A percentile compares a stretch with the other conserved stretches of the same genome.
phyloP scores from a whole-genome alignment of 2,329 filamentous ascomycete genomes.

The Penicillium janthinellum region DNA sequence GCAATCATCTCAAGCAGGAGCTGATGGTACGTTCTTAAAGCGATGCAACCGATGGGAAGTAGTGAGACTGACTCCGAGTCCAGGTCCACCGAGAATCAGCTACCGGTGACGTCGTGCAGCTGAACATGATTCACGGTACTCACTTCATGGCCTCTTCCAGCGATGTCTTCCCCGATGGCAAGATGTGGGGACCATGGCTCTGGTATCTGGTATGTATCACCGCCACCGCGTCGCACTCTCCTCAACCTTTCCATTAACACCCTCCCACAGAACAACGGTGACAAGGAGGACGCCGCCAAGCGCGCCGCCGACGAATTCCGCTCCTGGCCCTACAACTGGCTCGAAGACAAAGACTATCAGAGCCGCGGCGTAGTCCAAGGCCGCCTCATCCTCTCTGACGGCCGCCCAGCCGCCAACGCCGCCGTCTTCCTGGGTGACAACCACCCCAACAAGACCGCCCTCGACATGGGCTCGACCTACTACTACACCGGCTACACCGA shows the following conservation, averaged over 20 bases:
- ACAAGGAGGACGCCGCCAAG: conserved; percentile 45
- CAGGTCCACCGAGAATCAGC: conserved; percentile 50
- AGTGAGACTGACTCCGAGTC: not conserved
- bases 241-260: not conserved
- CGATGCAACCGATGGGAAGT: not conserved
- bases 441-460: conserved; percentile 46
- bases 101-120: conserved; percentile 55
- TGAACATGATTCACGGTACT: conserved; percentile 59
- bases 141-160: conserved; percentile 46
- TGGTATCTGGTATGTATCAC: conserved; percentile 41
- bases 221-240: not conserved
- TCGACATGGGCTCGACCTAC: conserved; percentile 53
- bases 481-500: conserved; percentile 55
- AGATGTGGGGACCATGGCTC: conserved; percentile 50
- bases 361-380: conserved; percentile 52
- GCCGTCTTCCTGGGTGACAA: conserved; percentile 56
- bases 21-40: conserved; percentile 43
- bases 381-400: conserved; percentile 50
- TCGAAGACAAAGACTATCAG: conserved; percentile 51
- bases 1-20: conserved; percentile 57
- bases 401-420: conserved; percentile 51
- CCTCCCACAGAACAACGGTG: conserved; percentile 48
- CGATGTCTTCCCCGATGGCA: conserved; percentile 44
- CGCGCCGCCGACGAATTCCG: conserved; percentile 46
- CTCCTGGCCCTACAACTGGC: conserved; percentile 55